Base-by-base conservation (phyloP, 2,329 filamentous ascomycete species). In the Monosporascus sp. region DNA sequence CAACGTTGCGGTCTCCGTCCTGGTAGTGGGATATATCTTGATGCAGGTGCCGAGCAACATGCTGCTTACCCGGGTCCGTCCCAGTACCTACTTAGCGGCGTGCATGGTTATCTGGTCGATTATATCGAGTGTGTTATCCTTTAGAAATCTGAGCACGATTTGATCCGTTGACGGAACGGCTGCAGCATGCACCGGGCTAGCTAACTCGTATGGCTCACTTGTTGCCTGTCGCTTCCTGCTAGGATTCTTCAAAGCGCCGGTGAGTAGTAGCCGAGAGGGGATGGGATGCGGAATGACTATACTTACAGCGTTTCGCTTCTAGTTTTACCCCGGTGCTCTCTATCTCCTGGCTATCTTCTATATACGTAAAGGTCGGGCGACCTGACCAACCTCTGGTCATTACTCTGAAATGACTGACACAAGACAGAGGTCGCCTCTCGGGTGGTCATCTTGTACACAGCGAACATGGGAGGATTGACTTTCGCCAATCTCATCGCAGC, bases 301-400 rank as follows among this genome's bases (percentile, higher is more conserved):
- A 45, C 22, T 27, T 8, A 45, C 41, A 14, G 18, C 25, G 11
- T n/a, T 45, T n/a, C 11, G 11, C 11, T 24, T 45, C 0, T 27
- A 69, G 63, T 73, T 73, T 55, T 73, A 72, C 18, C 70, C 71
- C 0, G 70, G 71, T 6, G 71, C 71, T 0, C 58, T 77, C 4
- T 74, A 77, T 47, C 70, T 76, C 37, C 63, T 79, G 4, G 72
- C 72, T 2, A 71, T 75, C 41, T 79, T 75, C 64, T 79, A 79
- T 63, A 77, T 74, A 2, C 68, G 74, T 45, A 72, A 73, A 58
- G 57, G 58, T 61, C 2, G 52, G 52, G 9, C 9, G 5, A 20
- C 11, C 20, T 11, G 9, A n/a, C 25, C 20, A 15, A 15, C 7
- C 9, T 45, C 20, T 45, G 20, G 20, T 45, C 9, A 14, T 6